Conservation (phyloP, 192 early-diverging fungal genomes). For the Funneliformis geosporum region DNA sequence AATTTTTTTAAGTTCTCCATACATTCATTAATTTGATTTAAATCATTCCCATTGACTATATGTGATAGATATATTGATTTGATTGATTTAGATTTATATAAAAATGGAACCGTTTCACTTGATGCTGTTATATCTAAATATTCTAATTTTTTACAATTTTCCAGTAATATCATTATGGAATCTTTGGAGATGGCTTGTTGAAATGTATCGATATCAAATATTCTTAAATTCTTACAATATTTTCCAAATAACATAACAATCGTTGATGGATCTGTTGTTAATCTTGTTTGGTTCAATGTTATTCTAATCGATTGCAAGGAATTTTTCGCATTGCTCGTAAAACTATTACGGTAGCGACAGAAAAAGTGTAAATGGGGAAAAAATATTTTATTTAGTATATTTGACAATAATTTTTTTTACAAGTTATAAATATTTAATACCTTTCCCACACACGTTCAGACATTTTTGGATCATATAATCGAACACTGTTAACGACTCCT, state of each 20-base stretch:
- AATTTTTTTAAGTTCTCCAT: slow-evolving; percentile 20
- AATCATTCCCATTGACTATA: not conserved
- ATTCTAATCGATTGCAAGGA: slow-evolving; percentile 17
- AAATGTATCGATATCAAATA: slow-evolving; percentile 10
- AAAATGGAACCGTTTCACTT: not conserved
- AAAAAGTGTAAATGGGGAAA: too few species aligned
- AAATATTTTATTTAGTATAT: too few species aligned
- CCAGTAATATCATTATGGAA: not conserved
- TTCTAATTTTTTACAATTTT: slow-evolving; percentile 17
- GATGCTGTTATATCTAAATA: not conserved
- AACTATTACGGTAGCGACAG: too few species aligned
- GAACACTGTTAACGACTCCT: not conserved
- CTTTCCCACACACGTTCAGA: slow-evolving; percentile 18
- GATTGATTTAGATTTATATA: slow-evolving; percentile 13
- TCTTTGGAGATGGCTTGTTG: not conserved
- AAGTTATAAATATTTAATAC: too few species aligned
- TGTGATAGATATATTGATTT: slow-evolving; percentile 10
- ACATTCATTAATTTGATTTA: not conserved
- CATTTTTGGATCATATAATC: slow-evolving; percentile 17
- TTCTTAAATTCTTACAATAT: slow-evolving; percentile 27
- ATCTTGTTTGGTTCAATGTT: not conserved
- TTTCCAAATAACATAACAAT: slow-evolving; percentile 25
- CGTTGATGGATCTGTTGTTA: not conserved
- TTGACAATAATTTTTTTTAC: too few species aligned
- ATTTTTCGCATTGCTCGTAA: not conserved